These are phyloP conservation scores for Actinomucor elegans DNA, from an alignment of 371 early-diverging fungal genomes.

Conservation along the genomic window DNA sequence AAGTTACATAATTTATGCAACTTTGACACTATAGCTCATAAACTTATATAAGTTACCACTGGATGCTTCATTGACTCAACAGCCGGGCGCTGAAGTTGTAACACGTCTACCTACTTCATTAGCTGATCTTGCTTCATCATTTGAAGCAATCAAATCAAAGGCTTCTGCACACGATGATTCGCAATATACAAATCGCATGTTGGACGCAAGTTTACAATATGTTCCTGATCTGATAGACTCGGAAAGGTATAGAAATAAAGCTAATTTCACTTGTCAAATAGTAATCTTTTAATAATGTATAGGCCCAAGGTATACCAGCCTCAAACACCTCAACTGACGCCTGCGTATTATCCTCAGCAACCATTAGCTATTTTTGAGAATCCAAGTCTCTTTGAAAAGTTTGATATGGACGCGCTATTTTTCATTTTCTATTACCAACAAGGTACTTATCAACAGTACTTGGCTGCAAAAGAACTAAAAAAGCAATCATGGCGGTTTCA, in stretches of 20 bases:
- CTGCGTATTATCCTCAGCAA: slow-evolving; percentile 89
- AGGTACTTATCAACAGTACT: slow-evolving; percentile 95
- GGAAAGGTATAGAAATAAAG: slow-evolving; percentile 45
- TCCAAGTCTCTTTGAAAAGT: slow-evolving; percentile 84
- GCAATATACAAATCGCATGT: slow-evolving; percentile 64
- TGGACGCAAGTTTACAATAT: slow-evolving; percentile 75
- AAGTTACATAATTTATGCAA: slow-evolving; percentile 17
- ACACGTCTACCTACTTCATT: slow-evolving; percentile 74
- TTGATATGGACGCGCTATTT: slow-evolving; percentile 97
- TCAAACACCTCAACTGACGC: slow-evolving; percentile 75
- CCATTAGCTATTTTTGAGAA: slow-evolving; percentile 80
- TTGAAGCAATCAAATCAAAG: slow-evolving; percentile 75
- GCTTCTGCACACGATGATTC: slow-evolving; percentile 29
- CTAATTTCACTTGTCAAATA: no score
- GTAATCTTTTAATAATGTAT: not conserved
- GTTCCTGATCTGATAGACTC: slow-evolving; percentile 78
- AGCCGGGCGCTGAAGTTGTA: slow-evolving; percentile 48
- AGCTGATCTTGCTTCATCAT: slow-evolving; percentile 77
- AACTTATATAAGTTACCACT: slow-evolving; percentile 16
- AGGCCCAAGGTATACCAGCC: slow-evolving; percentile 73
- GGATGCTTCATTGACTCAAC: slow-evolving; percentile 18
- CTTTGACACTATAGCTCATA: slow-evolving; percentile 1
- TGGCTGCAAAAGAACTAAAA: slow-evolving; percentile 96
- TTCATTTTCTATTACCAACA: slow-evolving; percentile 98
- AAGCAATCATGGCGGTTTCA: slow-evolving; percentile 99